phyloP scores from a whole-genome alignment of 2,329 filamentous ascomycete genomes.

The Alternaria gansuensis region DNA sequence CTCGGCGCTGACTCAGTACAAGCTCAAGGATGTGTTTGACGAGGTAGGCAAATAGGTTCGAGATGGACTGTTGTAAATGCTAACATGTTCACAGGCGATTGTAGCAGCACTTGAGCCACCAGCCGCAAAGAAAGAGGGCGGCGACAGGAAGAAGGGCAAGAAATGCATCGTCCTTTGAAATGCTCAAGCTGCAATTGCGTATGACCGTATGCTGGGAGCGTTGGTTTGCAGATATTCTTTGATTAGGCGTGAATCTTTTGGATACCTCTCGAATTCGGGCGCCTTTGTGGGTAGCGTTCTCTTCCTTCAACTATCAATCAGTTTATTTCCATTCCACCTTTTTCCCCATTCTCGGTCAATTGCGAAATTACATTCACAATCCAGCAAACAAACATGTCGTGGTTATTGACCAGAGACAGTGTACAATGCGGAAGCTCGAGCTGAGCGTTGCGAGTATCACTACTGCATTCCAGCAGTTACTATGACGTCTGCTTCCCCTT shows the following conservation, averaged over 20 bases:
- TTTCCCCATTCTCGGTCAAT: constrained; percentile 6
- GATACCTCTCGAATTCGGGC: constrained; percentile 53
- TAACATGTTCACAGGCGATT: constrained; percentile 72
- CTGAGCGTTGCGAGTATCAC: not conserved
- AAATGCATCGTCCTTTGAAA: constrained; percentile 51
- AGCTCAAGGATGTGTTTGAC: constrained; percentile 98
- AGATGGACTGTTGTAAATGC: not conserved
- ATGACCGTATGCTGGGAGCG: constrained; percentile 32
- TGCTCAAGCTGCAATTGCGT: constrained; percentile 7
- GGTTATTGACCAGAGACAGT: not conserved
- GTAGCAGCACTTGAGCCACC: constrained; percentile 93
- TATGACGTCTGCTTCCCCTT: not conserved
- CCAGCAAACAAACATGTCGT: constrained; percentile 1
- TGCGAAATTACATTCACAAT: constrained; percentile 4
- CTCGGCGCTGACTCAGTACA: constrained; percentile 96
- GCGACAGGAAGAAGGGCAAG: constrained; percentile 48
- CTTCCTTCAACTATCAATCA: constrained; percentile 42
- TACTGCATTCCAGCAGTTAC: not conserved
- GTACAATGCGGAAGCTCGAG: not conserved
- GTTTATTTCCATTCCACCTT: constrained; percentile 24
- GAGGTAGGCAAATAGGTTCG: constrained; percentile 70
- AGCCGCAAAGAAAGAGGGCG: constrained; percentile 71
- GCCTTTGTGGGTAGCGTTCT: constrained; percentile 54
- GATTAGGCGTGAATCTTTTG: constrained; percentile 50
- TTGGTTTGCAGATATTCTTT: constrained; percentile 45